Evolutionary conservation across 2,329 filamentous ascomycete species (phyloP), one percentile per base, ranked within the genome.

Genomic region (Microcyclospora pomicola): DNA sequence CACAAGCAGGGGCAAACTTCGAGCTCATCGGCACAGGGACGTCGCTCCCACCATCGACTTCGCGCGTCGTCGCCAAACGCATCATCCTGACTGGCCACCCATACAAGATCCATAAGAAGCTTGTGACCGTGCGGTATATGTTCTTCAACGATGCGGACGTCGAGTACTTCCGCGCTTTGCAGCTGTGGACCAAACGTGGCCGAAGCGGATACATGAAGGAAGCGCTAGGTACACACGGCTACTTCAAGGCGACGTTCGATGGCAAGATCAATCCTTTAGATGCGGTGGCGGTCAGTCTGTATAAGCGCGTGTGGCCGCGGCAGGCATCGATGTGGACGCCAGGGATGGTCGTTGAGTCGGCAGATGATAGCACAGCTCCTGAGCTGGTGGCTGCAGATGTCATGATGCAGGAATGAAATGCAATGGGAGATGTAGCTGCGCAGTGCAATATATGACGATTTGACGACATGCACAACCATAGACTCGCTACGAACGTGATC

Each of bases 181-280:
- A 91, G 42, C 64, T 98, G 46, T 98, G 88, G 87, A 98, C 91
- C 5, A 83, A 77, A 65, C 68, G 88, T 24, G 91, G 91, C 6
- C 71, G 91, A 44, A 83, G 77, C 49, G 91, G 91, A 7, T 95
- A 79, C 59, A 77, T 98, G 67, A 95, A 95, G 69, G 91, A 98
- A 67, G 73, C 80, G 41, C 65, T 98, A 35, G 91, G 91, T 51
- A 98, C 91, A 28, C 91, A 98, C 61, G 91, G 91, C n/a, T 98
- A 98, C 67, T 96, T 96, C 73, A 98, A 98, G 71, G 91, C 91
- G 10, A 95, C 82, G 2, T 98, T 98, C 65, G 92, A 98, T 59
- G 85, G 80, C 10, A 83, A 82, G 58, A 88, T 98, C 59, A 96
- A 95, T 61, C 87, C 91, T 1, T 83, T 95, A 64, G 91, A 98